Conservation (phyloP, 1,284 basidiomycete species). For the Malassezia restricta region DNA sequence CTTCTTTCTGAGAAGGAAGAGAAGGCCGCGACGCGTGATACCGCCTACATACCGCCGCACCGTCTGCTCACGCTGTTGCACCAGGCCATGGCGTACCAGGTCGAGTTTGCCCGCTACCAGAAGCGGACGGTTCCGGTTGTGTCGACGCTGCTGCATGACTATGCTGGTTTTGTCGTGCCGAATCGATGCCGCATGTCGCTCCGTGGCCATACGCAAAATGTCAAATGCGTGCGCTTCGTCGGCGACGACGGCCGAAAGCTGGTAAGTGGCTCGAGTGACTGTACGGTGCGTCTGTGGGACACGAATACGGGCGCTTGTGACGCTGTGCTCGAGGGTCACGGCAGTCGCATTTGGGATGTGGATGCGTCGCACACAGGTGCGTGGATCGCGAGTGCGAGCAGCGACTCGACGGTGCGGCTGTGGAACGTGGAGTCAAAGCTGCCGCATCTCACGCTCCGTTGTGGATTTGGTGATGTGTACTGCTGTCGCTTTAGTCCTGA, state of each 20-base stretch:
- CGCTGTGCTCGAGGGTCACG: conserved; percentile 46
- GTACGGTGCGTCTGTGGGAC: conserved; percentile 34
- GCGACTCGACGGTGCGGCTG: conserved; percentile 49
- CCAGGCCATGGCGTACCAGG: conserved; percentile 50
- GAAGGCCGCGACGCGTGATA: neutral
- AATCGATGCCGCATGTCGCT: conserved; percentile 32
- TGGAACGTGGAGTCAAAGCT: conserved; percentile 43
- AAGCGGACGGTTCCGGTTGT: conserved; percentile 43
- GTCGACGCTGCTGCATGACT: conserved; percentile 34
- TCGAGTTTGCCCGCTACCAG: conserved; percentile 44
- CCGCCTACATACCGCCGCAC: conserved; percentile 46
- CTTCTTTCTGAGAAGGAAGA: neutral
- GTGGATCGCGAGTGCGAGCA: conserved; percentile 46
- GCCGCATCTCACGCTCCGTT: conserved; percentile 20
- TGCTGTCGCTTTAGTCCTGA: conserved; percentile 48
- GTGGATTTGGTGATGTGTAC: conserved; percentile 49
- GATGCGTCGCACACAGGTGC: conserved; percentile 34
- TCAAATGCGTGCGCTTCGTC: conserved; percentile 50
- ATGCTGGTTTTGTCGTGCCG: conserved; percentile 32
- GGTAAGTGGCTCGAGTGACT: conserved; percentile 48
- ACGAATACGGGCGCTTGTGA: conserved; percentile 32
- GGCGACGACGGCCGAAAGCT: conserved; percentile 41
- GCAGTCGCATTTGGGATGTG: conserved; percentile 49
- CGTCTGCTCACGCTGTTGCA: conserved; percentile 48
- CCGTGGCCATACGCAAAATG: conserved; percentile 48